Evolutionary conservation across 352 stramenopile species (phyloP), one percentile per base, ranked within the genome.

Genomic region (Peronosclerospora sorghi): DNA sequence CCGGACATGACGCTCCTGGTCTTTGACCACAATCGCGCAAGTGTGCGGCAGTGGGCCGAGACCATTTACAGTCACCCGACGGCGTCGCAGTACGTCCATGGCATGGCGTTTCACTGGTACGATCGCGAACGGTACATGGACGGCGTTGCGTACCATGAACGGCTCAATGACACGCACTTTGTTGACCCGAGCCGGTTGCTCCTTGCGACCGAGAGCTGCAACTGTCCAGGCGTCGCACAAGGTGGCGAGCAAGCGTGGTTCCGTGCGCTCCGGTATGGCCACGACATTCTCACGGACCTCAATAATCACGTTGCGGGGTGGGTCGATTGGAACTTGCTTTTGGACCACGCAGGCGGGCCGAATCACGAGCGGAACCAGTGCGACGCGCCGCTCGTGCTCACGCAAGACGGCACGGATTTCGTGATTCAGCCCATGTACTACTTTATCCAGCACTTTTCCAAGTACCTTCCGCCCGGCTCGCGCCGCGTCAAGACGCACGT

Each of bases 61-160:
- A 68, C 56, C 17, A 79, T 89, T n/a, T 82, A 73, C 54, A 70
- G 70, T 28, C 58, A 87, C 43, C 55, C 67, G 0, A 67, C 57
- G 12, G 77, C 69, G 0, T 54, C 42, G 4, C 36, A 87, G 48
- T 96, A 87, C 49, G 66, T 96, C 5, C 79, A 95, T 17, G 89
- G 87, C 27, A 88, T 96, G 45, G 86, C 80, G n/a, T 92, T 95
- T 58, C 89, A 97, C 61, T 97, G 88, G 84, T 94, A 96, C 46
- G 73, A 73, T 56, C 58, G 73, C 41, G 27, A 82, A 9, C 69
- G 83, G 42, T 79, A 83, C 20, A 45, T 69, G 37, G 61, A 62
- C 38, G 53, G 53, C 4, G 54, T 55, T 1, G 69, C 66, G 13
- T 62, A 82, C 50, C 83, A 81, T 34, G 50, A 62, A 5, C 48